Evolutionary conservation across 169 alveolate species (phyloP), one percentile per base, ranked within the genome.

Genomic region (Cryptosporidium canis): DNA sequence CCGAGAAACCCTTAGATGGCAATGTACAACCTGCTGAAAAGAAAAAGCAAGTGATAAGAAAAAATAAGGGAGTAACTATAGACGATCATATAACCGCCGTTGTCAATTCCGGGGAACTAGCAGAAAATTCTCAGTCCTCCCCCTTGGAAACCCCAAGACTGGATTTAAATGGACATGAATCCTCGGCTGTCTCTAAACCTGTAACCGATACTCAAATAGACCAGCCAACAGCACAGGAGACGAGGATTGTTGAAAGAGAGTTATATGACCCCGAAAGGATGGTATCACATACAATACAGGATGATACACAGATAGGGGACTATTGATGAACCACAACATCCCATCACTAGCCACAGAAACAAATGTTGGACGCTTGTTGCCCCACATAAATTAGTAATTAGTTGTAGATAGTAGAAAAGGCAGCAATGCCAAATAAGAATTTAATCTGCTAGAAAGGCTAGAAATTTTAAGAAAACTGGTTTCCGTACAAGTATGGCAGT

Each of bases 281-380:
- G 68, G 41, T 35, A 29, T 61, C 68, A 5, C 68, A 61, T 35
- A 61, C 68, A 9, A 44, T 31, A 27, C 45, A 61, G 37, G 68
- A 61, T 29, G 45, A 61, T 7, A 29, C 24, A 3, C 35, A 27
- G 7, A 3, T 51, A 8, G n/a, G 24, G 5, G 9, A n/a, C 24
- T n/a, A 12, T 21, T n/a, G 24, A 51, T 14, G 35, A 51, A 14
- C 24, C 37, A 24, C 35, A 18, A 21, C 4, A 9, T 51, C 24
- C 1, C 24, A 21, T 27, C 8, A 33, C n/a, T n/a, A n/a, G n/a
- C n/a, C n/a, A n/a, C n/a, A n/a, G n/a, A n/a, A n/a, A n/a, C n/a
- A n/a, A n/a, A n/a, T n/a, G n/a, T n/a, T n/a, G n/a, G n/a, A n/a
- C n/a, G n/a, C n/a, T n/a, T n/a, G n/a, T n/a, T n/a, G n/a, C n/a